Evolutionary conservation across 306 rosid genomes (phyloP).

Genomic region (Fragaria nilgerrensis): DNA sequence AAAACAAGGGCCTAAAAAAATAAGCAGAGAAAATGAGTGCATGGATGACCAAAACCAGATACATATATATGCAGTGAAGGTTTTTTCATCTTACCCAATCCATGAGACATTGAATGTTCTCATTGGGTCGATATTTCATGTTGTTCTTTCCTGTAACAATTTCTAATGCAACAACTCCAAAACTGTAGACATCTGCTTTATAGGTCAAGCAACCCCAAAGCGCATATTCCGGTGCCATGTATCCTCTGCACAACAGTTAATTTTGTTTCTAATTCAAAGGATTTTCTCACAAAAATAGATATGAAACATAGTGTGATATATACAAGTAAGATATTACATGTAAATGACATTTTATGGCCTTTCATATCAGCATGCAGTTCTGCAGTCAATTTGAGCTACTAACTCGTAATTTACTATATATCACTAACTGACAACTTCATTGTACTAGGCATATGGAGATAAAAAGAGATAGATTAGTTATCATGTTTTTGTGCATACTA

Average conservation of each 20-base stretch:
- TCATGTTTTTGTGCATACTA: not conserved
- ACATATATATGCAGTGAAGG: not conserved
- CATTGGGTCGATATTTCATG: constrained; percentile 36
- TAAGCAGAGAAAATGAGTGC: not conserved
- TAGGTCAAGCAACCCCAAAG: constrained; percentile 23
- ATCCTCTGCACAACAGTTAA: constrained; percentile 13
- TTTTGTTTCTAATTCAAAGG: not conserved
- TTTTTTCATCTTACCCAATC: constrained; percentile 46
- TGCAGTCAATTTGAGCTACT: not conserved
- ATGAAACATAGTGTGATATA: not conserved
- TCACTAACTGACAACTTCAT: not conserved
- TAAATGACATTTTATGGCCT: not conserved
- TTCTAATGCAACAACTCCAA: constrained; percentile 15
- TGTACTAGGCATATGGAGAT: not conserved
- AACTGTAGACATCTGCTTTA: constrained; percentile 31
- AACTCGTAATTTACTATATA: too few species aligned
- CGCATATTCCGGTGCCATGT: constrained; percentile 27
- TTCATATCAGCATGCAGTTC: not conserved
- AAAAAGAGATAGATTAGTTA: constrained; percentile 25
- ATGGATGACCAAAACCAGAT: not conserved
- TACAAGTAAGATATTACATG: not conserved
- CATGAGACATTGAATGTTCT: constrained; percentile 49
- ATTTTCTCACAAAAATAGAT: not conserved
- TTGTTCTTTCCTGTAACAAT: constrained; percentile 23
- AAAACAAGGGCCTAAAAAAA: constrained; percentile 16